A percentile compares a stretch with the other conserved stretches of the same genome.
phyloP scores from a whole-genome alignment of 1,139 yeast genomes.

The Lodderomyces theae region DNA sequence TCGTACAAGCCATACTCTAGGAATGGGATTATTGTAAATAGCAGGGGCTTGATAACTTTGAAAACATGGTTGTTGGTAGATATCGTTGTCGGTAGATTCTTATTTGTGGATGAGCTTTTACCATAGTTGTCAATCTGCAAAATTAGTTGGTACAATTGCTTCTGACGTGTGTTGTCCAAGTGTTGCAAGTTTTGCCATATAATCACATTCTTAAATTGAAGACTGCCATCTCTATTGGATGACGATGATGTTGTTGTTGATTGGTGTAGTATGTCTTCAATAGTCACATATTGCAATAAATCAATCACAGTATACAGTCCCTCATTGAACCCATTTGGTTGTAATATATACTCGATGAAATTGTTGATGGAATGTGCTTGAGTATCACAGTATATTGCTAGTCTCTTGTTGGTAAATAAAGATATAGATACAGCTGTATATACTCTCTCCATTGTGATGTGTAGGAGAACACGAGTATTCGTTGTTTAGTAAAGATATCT shows the following conservation, averaged over 20 bases:
- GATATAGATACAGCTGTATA: conserved; percentile 27
- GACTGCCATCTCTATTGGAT: conserved; percentile 5
- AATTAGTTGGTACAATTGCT: conserved; percentile 26
- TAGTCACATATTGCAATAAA: conserved; percentile 15
- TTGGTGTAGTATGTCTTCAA: conserved; percentile 12
- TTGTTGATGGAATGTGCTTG: conserved; percentile 11
- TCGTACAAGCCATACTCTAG: conserved; percentile 17
- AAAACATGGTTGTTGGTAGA: conserved; percentile 11
- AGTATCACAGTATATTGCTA: conserved; percentile 21
- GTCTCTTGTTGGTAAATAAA: conserved; percentile 20
- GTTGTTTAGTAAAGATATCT: background rate
- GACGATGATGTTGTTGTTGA: conserved; percentile 15
- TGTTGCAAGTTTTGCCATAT: conserved; percentile 28
- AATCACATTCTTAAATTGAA: conserved; percentile 17
- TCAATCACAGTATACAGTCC: conserved; percentile 17
- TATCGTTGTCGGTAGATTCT: conserved; percentile 7
- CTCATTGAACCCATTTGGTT: conserved; percentile 13
- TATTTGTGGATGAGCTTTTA: conserved; percentile 16
- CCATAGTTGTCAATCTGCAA: conserved; percentile 32
- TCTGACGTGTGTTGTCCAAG: conserved; percentile 20
- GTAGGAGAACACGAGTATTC: background rate
- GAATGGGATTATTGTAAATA: conserved; percentile 27
- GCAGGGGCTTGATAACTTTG: conserved; percentile 19
- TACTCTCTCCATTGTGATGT: conserved; percentile 24
- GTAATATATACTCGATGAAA: conserved; percentile 8